A percentile compares a stretch with the other conserved stretches of the same genome.
These are phyloP conservation scores for Coemansia sp. DNA, from an alignment of 192 early-diverging fungal genomes.

Conservation along the genomic window DNA sequence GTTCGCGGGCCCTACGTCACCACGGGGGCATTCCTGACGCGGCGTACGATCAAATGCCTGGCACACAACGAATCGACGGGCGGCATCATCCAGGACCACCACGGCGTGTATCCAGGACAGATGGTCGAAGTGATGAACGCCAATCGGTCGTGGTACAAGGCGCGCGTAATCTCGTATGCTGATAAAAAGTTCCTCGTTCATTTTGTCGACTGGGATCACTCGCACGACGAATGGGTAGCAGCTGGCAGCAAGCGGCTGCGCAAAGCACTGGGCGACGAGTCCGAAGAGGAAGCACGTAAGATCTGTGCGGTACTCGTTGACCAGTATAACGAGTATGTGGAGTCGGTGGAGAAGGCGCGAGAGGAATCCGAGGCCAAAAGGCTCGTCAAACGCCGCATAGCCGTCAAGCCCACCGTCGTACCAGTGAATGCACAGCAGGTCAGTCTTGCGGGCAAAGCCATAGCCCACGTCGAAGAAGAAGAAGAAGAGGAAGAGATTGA, in stretches of 20 bases:
- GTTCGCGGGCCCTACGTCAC: conserved; percentile 47
- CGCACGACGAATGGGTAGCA: conserved; percentile 54
- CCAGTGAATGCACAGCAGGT: conserved; percentile 18
- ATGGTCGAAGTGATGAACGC: conserved; percentile 52
- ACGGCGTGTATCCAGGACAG: conserved; percentile 54
- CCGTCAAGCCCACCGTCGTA: neutral
- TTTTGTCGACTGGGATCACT: conserved; percentile 45
- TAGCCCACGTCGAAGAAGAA: conserved; percentile 2
- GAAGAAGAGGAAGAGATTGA: conserved; percentile 24
- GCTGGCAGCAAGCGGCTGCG: conserved; percentile 51
- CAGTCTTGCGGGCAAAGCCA: conserved; percentile 12
- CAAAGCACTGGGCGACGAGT: conserved; percentile 9
- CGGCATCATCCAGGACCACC: conserved; percentile 55
- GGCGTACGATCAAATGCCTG: conserved; percentile 47
- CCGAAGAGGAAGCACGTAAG: conserved; percentile 45
- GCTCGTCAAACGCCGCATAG: conserved; percentile 13
- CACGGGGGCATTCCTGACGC: conserved; percentile 52
- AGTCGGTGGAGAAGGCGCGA: conserved; percentile 23
- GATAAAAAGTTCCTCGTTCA: conserved; percentile 51
- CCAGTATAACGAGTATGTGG: conserved; percentile 48
- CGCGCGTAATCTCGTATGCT: conserved; percentile 46
- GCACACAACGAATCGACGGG: conserved; percentile 49
- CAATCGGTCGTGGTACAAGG: conserved; percentile 50
- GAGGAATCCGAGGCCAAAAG: conserved; percentile 7
- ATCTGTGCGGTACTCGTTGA: conserved; percentile 43